Conservation (phyloP, 192 early-diverging fungal species). For the Haplosporangium gracile region DNA sequence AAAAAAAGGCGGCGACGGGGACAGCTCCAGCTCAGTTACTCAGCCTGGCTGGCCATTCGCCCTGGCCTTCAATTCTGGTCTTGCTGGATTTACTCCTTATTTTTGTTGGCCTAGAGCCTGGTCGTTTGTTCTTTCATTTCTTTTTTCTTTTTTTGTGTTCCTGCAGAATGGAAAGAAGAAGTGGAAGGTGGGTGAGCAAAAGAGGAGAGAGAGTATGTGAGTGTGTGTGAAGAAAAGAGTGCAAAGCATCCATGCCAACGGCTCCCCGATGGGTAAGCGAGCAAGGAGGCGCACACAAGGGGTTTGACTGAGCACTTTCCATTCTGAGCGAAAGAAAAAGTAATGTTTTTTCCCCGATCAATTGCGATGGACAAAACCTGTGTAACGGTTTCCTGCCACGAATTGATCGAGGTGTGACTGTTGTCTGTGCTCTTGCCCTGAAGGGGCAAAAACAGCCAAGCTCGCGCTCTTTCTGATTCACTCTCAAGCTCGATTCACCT, state of each 20-base stretch:
- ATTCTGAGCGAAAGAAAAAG: too few species aligned
- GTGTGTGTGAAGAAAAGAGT: background rate
- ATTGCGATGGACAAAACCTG: too few species aligned
- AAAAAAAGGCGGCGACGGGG: background rate
- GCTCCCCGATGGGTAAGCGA: background rate
- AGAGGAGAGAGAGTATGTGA: background rate
- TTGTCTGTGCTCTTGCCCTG: background rate
- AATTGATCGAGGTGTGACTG: background rate
- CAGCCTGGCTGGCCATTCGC: background rate
- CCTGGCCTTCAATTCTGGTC: background rate
- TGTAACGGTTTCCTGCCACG: too few species aligned
- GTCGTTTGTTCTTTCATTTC: background rate
- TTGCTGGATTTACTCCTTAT: background rate
- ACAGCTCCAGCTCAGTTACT: background rate
- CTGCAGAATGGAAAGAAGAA: background rate
- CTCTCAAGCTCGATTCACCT: background rate
- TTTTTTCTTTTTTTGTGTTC: background rate
- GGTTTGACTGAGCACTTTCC: background rate
- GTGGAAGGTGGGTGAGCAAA: background rate
- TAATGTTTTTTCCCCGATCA: too few species aligned
- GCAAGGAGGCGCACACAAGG: background rate
- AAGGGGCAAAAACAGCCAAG: background rate
- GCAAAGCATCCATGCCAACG: background rate
- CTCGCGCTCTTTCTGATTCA: background rate
- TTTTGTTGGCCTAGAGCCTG: background rate